phyloP scores from a whole-genome alignment of 106 monocot species.

The Phalaenopsis aphrodite region DNA sequence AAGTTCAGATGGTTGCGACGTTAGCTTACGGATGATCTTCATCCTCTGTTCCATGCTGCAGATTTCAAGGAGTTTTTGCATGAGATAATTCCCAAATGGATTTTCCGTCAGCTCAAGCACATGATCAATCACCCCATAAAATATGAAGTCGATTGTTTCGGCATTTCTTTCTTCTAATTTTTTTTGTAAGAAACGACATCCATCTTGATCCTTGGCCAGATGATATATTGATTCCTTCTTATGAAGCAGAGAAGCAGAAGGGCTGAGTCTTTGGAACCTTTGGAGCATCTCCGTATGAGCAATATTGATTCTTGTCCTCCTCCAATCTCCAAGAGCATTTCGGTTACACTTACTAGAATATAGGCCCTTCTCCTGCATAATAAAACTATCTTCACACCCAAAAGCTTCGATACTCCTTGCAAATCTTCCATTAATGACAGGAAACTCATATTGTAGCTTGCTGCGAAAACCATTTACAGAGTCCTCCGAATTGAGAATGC shows the following conservation, averaged over 20 bases:
- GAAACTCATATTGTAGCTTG: not conserved
- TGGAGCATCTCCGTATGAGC: not conserved
- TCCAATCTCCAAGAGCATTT: not conserved
- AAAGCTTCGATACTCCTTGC: not conserved
- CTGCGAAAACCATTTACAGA: not conserved
- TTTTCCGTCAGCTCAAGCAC: constrained; percentile 44
- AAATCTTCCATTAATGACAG: not conserved
- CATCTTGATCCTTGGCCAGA: constrained; percentile 45
- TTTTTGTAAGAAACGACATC: constrained; percentile 48
- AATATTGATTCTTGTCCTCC: not conserved
- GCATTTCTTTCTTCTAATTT: constrained; percentile 34
- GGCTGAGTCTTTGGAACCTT: not conserved
- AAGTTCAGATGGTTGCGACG: constrained; percentile 20
- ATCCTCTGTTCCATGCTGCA: constrained; percentile 48
- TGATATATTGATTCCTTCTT: constrained; percentile 18
- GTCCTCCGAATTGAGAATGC: not conserved
- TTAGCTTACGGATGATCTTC: constrained; percentile 30
- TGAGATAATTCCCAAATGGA: constrained; percentile 55
- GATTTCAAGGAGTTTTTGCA: constrained; percentile 56
- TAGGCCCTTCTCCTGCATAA: not conserved
- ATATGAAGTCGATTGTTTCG: constrained; percentile 25
- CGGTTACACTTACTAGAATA: not conserved
- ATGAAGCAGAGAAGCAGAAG: constrained; percentile 1
- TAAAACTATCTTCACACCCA: not conserved
- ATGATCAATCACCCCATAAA: constrained; percentile 33